Percentiles rank a stretch among this genome's conserved stretches.
Evolutionary conservation across 2,329 filamentous ascomycete species (phyloP).

Genomic region (Exophiala viscosa): DNA sequence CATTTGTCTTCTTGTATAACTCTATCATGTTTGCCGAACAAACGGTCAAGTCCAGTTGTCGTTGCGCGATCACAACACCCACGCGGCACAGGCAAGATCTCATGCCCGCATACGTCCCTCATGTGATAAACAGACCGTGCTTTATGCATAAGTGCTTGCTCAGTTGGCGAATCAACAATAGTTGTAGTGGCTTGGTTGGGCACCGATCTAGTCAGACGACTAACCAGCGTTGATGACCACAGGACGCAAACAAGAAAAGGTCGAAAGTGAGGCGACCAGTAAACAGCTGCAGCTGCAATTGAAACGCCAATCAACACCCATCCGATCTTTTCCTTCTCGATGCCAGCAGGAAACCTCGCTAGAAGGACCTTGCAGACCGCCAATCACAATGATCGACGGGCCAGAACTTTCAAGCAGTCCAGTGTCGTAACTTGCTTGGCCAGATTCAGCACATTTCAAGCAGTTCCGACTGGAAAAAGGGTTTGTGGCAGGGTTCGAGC

Average conservation of each 20-base stretch:
- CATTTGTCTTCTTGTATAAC: not conserved
- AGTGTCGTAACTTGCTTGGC: no score
- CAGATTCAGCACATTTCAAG: no score
- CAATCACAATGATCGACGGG: conserved; percentile 9
- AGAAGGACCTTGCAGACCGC: conserved; percentile 2
- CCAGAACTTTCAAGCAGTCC: not conserved
- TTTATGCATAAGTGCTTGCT: not conserved
- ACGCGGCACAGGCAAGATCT: not conserved
- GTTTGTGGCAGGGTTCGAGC: conserved; percentile 8
- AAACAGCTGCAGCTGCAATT: not conserved
- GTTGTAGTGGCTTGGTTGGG: conserved; percentile 9
- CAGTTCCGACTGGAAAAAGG: not conserved
- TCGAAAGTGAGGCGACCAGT: conserved; percentile 21
- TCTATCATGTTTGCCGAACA: not conserved
- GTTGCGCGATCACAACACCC: not conserved
- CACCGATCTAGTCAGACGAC: conserved; percentile 12
- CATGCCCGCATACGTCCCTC: not conserved
- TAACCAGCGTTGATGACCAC: conserved; percentile 1
- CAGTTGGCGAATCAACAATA: not conserved
- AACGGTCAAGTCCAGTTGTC: no score
- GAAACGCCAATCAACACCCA: conserved; percentile 9
- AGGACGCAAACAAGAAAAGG: not conserved
- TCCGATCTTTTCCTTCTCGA: not conserved
- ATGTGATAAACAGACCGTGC: not conserved
- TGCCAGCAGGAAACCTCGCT: not conserved